Evolutionary conservation across 768 basidiomycete genomes (phyloP), one percentile per base, ranked within the genome.

Genomic region (Tylopilus plumbeoviolaceoides): DNA sequence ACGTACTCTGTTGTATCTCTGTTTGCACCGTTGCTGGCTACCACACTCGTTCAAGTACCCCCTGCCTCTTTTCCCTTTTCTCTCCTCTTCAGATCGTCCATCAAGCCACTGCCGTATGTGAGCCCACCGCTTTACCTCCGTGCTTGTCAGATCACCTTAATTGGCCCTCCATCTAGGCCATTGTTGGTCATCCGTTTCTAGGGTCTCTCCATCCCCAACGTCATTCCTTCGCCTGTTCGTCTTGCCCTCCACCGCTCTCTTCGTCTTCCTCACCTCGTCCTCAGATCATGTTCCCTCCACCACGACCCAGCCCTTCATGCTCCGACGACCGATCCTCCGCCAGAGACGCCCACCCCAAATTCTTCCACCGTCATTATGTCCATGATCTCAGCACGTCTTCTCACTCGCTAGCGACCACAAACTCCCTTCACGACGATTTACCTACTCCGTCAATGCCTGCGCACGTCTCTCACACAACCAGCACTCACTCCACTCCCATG

Each of bases 401-500:
- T 0, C 62, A 59, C 2, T 65, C 67, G 12, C 45, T 64, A 41
- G 30, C 30, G 7, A 55, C 47, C 5, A 44, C 48, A 10, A 21
- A 7, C 5, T 56, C 58, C 3, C 51, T 51, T 49, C 58, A 51
- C 28, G 53, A 55, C 28, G 56, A 61, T 41, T 31, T 55, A 11
- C 54, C 56, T 10, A 36, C 41, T 10, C 50, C 53, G 9, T 55
- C 56, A 4, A 3, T 38, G n/a, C 54, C 41, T 25, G 41, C 42
- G 1, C 53, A 38, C 8, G 33, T 50, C 9, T 35, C 50, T 23
- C 55, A 45, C 7, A 27, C 42, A 17, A 17, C 62, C 1, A 67
- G 68, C 30, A 1, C 53, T 10, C 60, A 65, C 0, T 68, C 66
- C 3, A 66, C 66, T 0, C 67, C 68, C 4, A 47, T 58, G 40